A percentile compares a stretch with the other conserved stretches of the same genome.
These are phyloP conservation scores for Trematosphaeria pertusa DNA, from an alignment of 2,329 filamentous ascomycete genomes.

Conservation along the genomic window DNA sequence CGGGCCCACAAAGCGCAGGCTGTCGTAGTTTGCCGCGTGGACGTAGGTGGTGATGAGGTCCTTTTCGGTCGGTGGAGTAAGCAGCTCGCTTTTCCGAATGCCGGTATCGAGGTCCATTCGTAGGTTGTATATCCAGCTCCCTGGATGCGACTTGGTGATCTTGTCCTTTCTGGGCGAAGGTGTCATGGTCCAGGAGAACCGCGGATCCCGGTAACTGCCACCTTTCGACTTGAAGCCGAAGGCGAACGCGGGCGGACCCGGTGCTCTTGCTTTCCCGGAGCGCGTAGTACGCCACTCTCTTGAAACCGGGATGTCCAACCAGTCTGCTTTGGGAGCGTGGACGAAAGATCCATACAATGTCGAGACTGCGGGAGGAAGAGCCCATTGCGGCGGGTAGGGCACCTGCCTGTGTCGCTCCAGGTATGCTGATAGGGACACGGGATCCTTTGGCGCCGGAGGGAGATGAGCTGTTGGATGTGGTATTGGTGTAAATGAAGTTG, in stretches of 20 bases:
- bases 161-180: constrained; percentile 10
- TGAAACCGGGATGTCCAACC: constrained; percentile 33
- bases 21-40: constrained; percentile 41
- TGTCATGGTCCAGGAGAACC: constrained; percentile 37
- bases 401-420: constrained; percentile 38
- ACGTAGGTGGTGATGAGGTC: constrained; percentile 38
- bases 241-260: constrained; percentile 23
- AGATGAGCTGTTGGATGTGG: constrained; percentile 6
- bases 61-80: constrained; percentile 23
- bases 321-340: constrained; percentile 22
- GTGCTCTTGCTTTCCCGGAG: constrained; percentile 18
- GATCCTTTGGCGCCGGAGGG: constrained; percentile 12
- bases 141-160: constrained; percentile 1
- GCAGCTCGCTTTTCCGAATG: constrained; percentile 33
- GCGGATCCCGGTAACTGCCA: constrained; percentile 33
- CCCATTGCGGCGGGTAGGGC: constrained; percentile 43
- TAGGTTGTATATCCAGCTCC: constrained; percentile 36
- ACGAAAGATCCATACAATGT: constrained; percentile 31
- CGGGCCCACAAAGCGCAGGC: constrained; percentile 37
- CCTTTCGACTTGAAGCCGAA: constrained; percentile 35
- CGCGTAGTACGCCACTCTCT: constrained; percentile 31
- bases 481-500: constrained; percentile 5
- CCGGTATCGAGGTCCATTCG: constrained; percentile 29
- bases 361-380: constrained; percentile 23
- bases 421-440: constrained; percentile 26